Evolutionary conservation across 1,284 basidiomycete genomes (phyloP).

Genomic region (Lentinula novae-zelandiae): DNA sequence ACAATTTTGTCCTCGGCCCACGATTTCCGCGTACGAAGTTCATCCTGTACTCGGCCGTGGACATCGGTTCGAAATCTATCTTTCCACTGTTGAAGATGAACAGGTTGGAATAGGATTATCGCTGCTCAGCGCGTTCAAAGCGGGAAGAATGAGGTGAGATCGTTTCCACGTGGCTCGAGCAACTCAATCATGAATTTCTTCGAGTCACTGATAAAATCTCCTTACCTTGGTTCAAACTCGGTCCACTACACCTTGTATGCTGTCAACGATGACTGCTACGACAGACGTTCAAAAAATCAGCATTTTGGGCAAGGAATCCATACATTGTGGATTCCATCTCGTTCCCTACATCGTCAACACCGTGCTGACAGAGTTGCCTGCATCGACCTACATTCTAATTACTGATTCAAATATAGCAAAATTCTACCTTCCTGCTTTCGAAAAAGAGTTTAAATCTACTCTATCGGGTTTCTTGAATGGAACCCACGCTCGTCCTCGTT

Average conservation of each 20-base stretch:
- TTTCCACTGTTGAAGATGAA: neutral
- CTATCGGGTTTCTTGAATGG: constrained; percentile 20
- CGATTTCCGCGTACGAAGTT: neutral
- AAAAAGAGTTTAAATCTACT: constrained; percentile 56
- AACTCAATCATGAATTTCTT: neutral
- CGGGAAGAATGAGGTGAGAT: neutral
- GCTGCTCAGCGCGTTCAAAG: neutral
- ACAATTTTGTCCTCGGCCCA: neutral
- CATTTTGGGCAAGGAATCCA: constrained; percentile 84
- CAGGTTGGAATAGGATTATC: neutral
- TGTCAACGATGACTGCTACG: constrained; percentile 18
- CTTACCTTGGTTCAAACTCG: neutral
- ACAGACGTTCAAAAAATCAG: constrained; percentile 67
- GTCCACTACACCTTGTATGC: neutral
- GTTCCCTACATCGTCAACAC: constrained; percentile 83
- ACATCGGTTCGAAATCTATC: neutral
- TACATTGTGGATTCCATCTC: constrained; percentile 91
- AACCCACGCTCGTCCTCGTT: constrained; percentile 48
- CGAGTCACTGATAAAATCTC: neutral
- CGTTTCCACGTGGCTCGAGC: neutral
- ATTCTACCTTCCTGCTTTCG: constrained; percentile 71
- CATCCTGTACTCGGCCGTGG: neutral
- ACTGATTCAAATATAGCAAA: constrained; percentile 89
- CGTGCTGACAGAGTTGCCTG: constrained; percentile 70
- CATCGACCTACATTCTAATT: constrained; percentile 90